Evolutionary conservation across 768 basidiomycete species (phyloP).

Genomic region (Trametes punicea): DNA sequence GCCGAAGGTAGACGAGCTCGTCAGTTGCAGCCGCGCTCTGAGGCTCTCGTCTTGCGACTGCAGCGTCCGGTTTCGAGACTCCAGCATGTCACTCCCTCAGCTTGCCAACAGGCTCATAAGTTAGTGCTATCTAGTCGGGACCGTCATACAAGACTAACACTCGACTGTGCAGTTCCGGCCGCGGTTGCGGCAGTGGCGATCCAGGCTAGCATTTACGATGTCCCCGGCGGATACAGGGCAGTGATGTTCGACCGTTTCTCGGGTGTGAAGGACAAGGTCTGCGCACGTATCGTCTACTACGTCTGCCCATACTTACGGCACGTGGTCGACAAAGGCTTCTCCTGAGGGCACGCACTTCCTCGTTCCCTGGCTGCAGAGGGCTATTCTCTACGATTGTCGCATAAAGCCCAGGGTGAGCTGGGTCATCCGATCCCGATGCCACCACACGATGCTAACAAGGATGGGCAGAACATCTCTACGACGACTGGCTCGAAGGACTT

Average conservation of each 20-base stretch:
- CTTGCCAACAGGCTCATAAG: slow-evolving; percentile 48
- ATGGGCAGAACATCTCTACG: slow-evolving; percentile 87
- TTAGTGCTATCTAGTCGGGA: slow-evolving; percentile 24
- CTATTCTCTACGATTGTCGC: slow-evolving; percentile 95
- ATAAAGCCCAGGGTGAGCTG: slow-evolving; percentile 83
- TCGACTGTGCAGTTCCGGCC: slow-evolving; percentile 56
- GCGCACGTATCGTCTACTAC: slow-evolving; percentile 18
- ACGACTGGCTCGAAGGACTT: slow-evolving; percentile 98
- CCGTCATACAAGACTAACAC: background rate
- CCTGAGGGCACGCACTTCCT: slow-evolving; percentile 96
- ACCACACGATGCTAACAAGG: background rate
- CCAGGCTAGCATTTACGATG: slow-evolving; percentile 56
- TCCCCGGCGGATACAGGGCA: slow-evolving; percentile 81
- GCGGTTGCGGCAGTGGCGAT: slow-evolving; percentile 42
- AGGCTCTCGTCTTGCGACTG: background rate
- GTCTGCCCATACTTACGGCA: background rate
- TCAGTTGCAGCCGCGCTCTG: background rate
- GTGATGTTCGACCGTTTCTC: slow-evolving; percentile 99
- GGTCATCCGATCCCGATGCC: background rate
- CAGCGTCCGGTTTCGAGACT: slow-evolving; percentile 1
- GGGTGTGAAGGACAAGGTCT: slow-evolving; percentile 79
- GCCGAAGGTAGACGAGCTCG: slow-evolving; percentile 17
- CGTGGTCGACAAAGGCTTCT: slow-evolving; percentile 54
- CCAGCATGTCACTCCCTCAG: slow-evolving; percentile 50
- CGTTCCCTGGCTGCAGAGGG: slow-evolving; percentile 92